Conservation (phyloP, 805 yeast species). For the Candida broadrunensis region DNA sequence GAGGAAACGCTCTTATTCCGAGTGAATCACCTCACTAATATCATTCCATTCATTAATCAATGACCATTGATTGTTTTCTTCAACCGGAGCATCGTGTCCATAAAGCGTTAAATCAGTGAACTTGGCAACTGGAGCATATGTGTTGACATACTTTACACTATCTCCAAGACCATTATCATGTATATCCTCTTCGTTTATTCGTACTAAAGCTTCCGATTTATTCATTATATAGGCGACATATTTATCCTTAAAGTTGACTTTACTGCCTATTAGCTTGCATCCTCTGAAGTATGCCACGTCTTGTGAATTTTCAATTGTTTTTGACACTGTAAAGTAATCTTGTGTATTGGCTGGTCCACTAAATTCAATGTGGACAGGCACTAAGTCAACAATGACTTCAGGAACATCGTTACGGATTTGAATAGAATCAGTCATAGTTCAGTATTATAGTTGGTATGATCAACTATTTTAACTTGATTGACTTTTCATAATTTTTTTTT, state of each 20-base stretch:
- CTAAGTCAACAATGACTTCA: constrained; percentile 17
- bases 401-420: constrained; percentile 5
- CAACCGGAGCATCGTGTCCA: constrained; percentile 29
- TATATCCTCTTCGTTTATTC: constrained; percentile 4
- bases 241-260: constrained; percentile 11
- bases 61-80: constrained; percentile 20
- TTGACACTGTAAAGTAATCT: constrained; percentile 30
- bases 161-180: constrained; percentile 10
- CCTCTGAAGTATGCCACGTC: constrained; percentile 33
- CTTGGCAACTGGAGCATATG: constrained; percentile 18
- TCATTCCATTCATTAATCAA: constrained; percentile 27
- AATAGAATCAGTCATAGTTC: background rate
- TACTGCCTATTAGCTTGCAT: constrained; percentile 26
- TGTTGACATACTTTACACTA: constrained; percentile 17
- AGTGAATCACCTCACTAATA: constrained; percentile 23
- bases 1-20: no score
- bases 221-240: constrained; percentile 25
- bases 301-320: constrained; percentile 12
- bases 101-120: constrained; percentile 19
- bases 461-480: no score
- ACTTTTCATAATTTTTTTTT: no score
- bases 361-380: constrained; percentile 26
- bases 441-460: no score
- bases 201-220: constrained; percentile 18
- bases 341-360: constrained; percentile 30